A percentile compares a stretch with the other conserved stretches of the same genome.
phyloP scores from a whole-genome alignment of 371 early-diverging fungal species.

The Lichtheimia ramosa region DNA sequence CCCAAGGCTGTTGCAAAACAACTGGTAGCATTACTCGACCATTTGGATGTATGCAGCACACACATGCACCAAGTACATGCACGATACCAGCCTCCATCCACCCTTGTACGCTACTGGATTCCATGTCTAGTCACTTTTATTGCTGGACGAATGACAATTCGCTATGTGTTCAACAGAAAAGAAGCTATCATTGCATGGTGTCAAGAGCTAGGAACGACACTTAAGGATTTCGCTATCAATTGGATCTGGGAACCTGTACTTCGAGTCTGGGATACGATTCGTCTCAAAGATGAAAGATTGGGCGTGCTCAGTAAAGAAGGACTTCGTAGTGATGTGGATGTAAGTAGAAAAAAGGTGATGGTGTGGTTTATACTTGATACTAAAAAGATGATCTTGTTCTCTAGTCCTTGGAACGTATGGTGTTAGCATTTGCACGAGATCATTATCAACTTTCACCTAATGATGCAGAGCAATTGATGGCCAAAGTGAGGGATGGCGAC shows the following conservation, averaged over 20 bases:
- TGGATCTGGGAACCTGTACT: slow-evolving; percentile 82
- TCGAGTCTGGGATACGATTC: slow-evolving; percentile 82
- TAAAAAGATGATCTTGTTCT: neutral
- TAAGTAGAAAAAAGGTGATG: slow-evolving; percentile 21
- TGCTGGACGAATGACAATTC: slow-evolving; percentile 31
- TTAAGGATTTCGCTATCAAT: slow-evolving; percentile 58
- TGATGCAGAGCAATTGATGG: slow-evolving; percentile 38
- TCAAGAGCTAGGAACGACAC: slow-evolving; percentile 54
- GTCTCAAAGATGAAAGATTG: slow-evolving; percentile 75
- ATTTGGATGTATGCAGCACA: slow-evolving; percentile 14
- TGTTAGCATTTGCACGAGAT: slow-evolving; percentile 75
- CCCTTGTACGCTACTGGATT: slow-evolving; percentile 62
- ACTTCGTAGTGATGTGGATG: slow-evolving; percentile 77
- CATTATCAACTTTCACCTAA: slow-evolving; percentile 43
- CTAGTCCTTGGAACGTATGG: slow-evolving; percentile 88
- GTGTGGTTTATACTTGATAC: neutral
- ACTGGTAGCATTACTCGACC: slow-evolving; percentile 4
- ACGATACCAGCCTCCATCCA: slow-evolving; percentile 45
- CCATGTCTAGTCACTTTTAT: slow-evolving; percentile 46
- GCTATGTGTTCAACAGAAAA: slow-evolving; percentile 44
- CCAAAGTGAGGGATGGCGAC: slow-evolving; percentile 73
- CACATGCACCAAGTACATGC: slow-evolving; percentile 18
- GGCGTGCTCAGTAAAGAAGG: slow-evolving; percentile 77
- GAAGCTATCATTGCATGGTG: slow-evolving; percentile 50
- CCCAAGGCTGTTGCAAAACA: neutral